Percentiles rank a stretch among this genome's conserved stretches.
phyloP scores from a whole-genome alignment of 164 flowering plant species.

The Buxus sempervirens region DNA sequence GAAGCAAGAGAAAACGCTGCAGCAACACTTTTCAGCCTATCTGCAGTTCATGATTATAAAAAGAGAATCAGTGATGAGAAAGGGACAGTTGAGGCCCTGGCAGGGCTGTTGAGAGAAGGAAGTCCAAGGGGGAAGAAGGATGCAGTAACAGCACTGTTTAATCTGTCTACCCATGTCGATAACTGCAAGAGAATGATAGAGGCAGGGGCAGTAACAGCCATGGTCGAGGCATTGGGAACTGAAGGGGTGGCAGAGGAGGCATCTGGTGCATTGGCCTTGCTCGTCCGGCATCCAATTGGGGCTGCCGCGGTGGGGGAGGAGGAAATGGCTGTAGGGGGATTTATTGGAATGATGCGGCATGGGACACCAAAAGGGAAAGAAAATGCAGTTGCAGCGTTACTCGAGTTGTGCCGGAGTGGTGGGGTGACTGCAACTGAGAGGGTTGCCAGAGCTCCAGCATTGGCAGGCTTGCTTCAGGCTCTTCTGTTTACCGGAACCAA shows the following conservation, averaged over 20 bases:
- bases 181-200: conserved; percentile 65
- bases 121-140: conserved; percentile 77
- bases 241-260: conserved; percentile 94
- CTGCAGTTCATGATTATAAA: conserved; percentile 85
- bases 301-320: conserved; percentile 70
- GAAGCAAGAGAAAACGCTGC: conserved; percentile 97
- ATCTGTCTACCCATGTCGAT: conserved; percentile 70
- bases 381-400: conserved; percentile 88
- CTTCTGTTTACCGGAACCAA: conserved; percentile 77
- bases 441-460: conserved; percentile 68
- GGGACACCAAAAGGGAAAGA: conserved; percentile 90
- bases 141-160: conserved; percentile 88
- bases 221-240: conserved; percentile 55
- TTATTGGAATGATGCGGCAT: conserved; percentile 75
- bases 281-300: conserved; percentile 72
- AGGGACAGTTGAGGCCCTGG: conserved; percentile 75
- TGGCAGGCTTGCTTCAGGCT: conserved; percentile 65
- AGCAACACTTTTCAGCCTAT: conserved; percentile 91
- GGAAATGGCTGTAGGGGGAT: conserved; percentile 59
- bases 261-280: conserved; percentile 75
- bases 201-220: conserved; percentile 63
- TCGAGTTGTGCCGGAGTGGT: conserved; percentile 79
- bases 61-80: conserved; percentile 63
- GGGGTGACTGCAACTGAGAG: conserved; percentile 59
- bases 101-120: conserved; percentile 54